These are phyloP conservation scores for Talaromyces marneffei DNA, from an alignment of 2,329 filamentous ascomycete genomes.

Conservation along the genomic window DNA sequence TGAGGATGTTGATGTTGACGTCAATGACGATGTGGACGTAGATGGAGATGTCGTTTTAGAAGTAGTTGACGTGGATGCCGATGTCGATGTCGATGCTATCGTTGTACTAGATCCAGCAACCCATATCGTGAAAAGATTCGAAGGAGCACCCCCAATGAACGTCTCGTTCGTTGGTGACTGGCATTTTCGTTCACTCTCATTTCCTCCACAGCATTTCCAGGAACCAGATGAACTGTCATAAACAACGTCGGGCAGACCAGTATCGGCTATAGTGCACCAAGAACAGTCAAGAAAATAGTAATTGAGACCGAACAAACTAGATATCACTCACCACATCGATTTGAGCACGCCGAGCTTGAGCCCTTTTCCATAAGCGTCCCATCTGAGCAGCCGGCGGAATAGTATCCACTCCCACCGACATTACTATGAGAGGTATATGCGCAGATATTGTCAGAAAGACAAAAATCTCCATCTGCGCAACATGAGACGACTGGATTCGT, in stretches of 20 bases:
- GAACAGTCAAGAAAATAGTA: neutral
- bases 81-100: neutral
- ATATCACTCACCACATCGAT: neutral
- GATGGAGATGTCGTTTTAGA: neutral
- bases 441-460: slow-evolving; percentile 7
- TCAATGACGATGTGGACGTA: neutral
- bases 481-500: neutral
- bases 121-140: neutral
- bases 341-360: neutral
- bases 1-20: neutral
- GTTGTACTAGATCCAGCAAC: neutral
- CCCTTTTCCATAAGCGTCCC: neutral
- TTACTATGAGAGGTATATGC: neutral
- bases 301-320: neutral
- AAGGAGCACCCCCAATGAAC: neutral
- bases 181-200: neutral
- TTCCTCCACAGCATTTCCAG: slow-evolving; percentile 2
- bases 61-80: neutral
- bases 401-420: slow-evolving; percentile 1
- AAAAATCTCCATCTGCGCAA: slow-evolving; percentile 1
- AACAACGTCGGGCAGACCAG: neutral
- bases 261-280: neutral
- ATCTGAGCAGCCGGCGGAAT: slow-evolving; percentile 3
- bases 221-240: neutral
- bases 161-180: slow-evolving; percentile 5